These are phyloP conservation scores for Metarhizium robertsii DNA, from an alignment of 2,329 filamentous ascomycete genomes.

Conservation along the genomic window DNA sequence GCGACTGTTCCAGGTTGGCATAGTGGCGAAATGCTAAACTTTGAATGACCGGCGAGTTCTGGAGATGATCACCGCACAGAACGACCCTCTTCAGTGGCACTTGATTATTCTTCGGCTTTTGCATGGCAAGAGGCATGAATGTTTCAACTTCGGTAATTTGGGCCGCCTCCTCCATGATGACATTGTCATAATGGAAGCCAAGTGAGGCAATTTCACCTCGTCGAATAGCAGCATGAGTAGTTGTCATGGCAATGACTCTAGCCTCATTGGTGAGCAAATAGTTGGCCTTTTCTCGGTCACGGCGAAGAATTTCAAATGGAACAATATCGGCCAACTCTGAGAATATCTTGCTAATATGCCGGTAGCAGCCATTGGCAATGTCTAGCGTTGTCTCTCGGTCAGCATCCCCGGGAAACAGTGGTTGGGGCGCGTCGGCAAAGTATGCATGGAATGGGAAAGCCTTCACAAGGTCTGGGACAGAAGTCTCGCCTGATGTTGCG, in stretches of 20 bases:
- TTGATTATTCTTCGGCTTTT: constrained; percentile 65
- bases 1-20: constrained; percentile 88
- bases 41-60: constrained; percentile 94
- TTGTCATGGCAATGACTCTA: constrained; percentile 97
- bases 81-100: constrained; percentile 79
- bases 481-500: constrained; percentile 45
- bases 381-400: constrained; percentile 63
- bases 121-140: constrained; percentile 90
- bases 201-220: constrained; percentile 80
- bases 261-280: constrained; percentile 93
- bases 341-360: constrained; percentile 84
- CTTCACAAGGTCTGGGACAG: constrained; percentile 52
- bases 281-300: constrained; percentile 86
- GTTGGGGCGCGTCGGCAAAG: constrained; percentile 80
- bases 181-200: constrained; percentile 96
- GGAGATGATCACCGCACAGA: constrained; percentile 88
- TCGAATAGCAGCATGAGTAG: constrained; percentile 92
- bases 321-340: constrained; percentile 85
- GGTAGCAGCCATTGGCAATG: constrained; percentile 74
- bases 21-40: constrained; percentile 91
- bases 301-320: constrained; percentile 87
- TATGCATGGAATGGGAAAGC: constrained; percentile 83
- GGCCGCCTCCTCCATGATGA: constrained; percentile 96
- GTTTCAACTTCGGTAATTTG: constrained; percentile 97
- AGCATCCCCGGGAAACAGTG: constrained; percentile 62